Base-by-base conservation (phyloP, 2,329 filamentous ascomycete genomes). In the Fusarium globosum region DNA sequence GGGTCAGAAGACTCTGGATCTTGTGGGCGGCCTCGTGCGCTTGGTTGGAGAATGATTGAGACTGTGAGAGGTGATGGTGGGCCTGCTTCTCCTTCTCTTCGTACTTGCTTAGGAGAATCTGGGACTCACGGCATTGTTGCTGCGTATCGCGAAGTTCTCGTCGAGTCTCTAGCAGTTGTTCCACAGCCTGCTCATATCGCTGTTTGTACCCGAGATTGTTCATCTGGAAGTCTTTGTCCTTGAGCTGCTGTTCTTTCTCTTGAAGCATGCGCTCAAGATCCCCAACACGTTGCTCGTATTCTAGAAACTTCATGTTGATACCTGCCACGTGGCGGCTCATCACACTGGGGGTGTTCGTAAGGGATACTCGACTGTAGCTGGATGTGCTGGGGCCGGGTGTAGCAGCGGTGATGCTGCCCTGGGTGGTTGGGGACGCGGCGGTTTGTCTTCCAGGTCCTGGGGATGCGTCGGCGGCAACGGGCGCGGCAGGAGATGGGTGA, bases 261-360 rank as follows among this genome's bases (percentile, higher is more conserved):
- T 26, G 26, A 26, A 26, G 26, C 26, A 26, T 26, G 1, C 21
- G 46, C 28, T 49, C 46, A 4, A 49, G 46, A 15, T 33, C 28
- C 5, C 3, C 7, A 9, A 49, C 14, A 12, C 20, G 46, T n/a
- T 30, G 28, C 3, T 49, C 46, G 3, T 49, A 16, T 7, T 30
- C 46, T 0, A n/a, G 15, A 11, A 49, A 33, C 21, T 13, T 30
- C 3, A 26, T 26, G 26, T 49, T 49, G 15, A 49, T 18, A 6
- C 0, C 28, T 3, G 7, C 28, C 4, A 49, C 2, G 28, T n/a
- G 0, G 6, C 21, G 46, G 11, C 28, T 33, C 6, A 26, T 26
- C 2, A 26, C 26, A 26, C 26, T 26, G 26, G 26, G 26, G 6
- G 26, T 26, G 26, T 26, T 26, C 26, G 26, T 26, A 26, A 26